Base-by-base conservation (phyloP, 495 filamentous ascomycete species). In the Eremomyces bilateralis region DNA sequence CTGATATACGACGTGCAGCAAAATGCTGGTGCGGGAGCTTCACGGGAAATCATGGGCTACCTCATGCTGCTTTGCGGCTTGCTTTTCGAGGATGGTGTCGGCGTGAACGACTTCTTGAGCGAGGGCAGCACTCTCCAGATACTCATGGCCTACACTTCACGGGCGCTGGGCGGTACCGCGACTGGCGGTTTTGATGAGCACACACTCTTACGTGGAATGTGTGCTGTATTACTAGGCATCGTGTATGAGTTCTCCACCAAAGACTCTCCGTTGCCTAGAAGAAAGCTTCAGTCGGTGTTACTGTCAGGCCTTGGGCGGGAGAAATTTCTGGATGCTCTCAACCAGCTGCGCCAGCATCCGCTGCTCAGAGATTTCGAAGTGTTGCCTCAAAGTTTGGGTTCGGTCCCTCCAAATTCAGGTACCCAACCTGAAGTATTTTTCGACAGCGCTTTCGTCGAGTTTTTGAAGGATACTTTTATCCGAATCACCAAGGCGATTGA, bases 181-280 rank as follows among this genome's bases (percentile, higher is more conserved):
- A 4, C 33, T 4, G 66, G 69, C 34, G 69, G 69, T 36, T 55
- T 60, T 21, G 54, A 51, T 15, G 64, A 67, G 12, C 63, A 65
- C 25, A 56, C 61, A n/a, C 57, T 93, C 29, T 62, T 81, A 15
- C 74, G 79, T 41, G 88, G 88, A 1, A 61, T 99, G 15, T 83
- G 73, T 50, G 76, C 81, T 10, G 68, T 80, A 42, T 57, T 95
- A 2, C 59, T 93, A 3, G 90, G 84, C 21, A 77, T 91, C 21
- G 60, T 92, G 17, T 99, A 95, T 48, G 88, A 99, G 47, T 99
- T 95, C 44, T 94, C 84, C 15, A 92, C 84, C 6, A 93, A 91
- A 47, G 84, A 95, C 51, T 94, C 84, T 0, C 84, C 90, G 3
- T 71, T 95, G 36, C 69, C 85, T 6, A 73, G 88, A 34, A 66